Conservation (phyloP, 2,329 filamentous ascomycete genomes). For the Ceratocystis diversiconidia region DNA sequence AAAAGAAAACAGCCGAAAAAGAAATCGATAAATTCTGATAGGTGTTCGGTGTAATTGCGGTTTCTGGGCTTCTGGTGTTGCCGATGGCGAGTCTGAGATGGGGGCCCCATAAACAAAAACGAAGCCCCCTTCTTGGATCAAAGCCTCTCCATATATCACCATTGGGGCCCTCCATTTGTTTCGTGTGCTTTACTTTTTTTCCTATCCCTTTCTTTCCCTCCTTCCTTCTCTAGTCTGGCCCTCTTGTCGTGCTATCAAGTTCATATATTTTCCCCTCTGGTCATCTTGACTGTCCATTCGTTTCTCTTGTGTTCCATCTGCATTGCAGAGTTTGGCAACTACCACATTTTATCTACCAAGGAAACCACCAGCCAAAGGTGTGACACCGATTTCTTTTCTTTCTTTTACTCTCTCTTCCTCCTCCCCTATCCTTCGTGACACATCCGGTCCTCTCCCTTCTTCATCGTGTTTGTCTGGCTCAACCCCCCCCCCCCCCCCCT, state of each 20-base stretch:
- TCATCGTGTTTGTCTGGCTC: neutral
- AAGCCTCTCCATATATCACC: neutral
- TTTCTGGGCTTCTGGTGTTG: neutral
- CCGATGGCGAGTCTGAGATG: neutral
- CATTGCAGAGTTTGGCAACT: neutral
- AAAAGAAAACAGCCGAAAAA: neutral
- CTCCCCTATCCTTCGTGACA: neutral
- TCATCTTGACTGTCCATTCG: slow-evolving; percentile 7
- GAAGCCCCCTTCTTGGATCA: neutral
- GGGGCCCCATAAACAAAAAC: slow-evolving; percentile 1
- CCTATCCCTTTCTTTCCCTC: neutral
- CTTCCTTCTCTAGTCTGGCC: neutral
- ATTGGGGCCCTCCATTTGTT: neutral
- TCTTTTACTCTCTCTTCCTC: neutral
- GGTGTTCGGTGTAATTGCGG: neutral
- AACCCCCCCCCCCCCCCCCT: neutral
- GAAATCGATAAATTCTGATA: neutral
- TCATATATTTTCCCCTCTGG: neutral
- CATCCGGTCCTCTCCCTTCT: neutral
- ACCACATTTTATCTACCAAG: neutral
- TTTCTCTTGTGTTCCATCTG: slow-evolving; percentile 7
- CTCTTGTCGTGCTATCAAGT: neutral
- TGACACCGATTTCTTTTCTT: neutral
- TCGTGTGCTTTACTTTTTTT: neutral
- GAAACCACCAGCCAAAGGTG: neutral